Evolutionary conservation across 345 rosid genomes (phyloP), one percentile per base, ranked within the genome.

Genomic region (Populus simonii): DNA sequence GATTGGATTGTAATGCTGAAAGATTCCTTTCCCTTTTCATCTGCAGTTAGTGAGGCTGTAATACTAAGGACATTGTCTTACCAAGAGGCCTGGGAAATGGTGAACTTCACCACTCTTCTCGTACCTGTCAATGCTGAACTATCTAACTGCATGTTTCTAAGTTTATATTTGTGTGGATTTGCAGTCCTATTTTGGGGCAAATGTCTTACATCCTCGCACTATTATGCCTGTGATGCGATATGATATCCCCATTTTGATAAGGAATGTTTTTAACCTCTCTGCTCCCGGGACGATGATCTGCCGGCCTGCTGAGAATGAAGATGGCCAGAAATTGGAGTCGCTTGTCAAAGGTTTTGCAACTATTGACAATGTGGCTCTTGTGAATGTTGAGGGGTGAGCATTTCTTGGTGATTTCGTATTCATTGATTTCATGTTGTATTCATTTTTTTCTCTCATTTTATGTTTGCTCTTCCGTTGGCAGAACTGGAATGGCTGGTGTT

Each of bases 21-120:
- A 13, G 23, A 25, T 66, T 76, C 27, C 41, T 51, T 78, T 78
- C 71, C 33, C 31, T 29, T 6, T 11, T 18, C 45, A 27, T 70
- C 33, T 88, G 89, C 91, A 96, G 99, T 96, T 85, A 90, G 92
- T 77, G 98, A 96, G 85, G 99, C 99, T 66, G 97, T 96, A 69
- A 92, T 94, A 76, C 80, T 96, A n/a, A 85, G 81, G 83, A 90
- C 87, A 45, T 86, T 96, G 77, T 92, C 98, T 79, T 96, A 96
- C 84, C 99, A 96, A 87, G 99, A 96, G 85, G 99, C 99, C 43
- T 96, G 97, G 99, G 99, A 96, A 90, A 94, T 96, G 99, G 98
- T 96, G 86, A 89, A 65, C 76, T 67, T 80, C 45, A 78, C 17
- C 38, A 4, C 66, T 78, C 75, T 80, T 85, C 53, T 78, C 59